These are phyloP conservation scores for Quercus mongolica DNA, from an alignment of 306 rosid genomes.

Conservation along the genomic window DNA sequence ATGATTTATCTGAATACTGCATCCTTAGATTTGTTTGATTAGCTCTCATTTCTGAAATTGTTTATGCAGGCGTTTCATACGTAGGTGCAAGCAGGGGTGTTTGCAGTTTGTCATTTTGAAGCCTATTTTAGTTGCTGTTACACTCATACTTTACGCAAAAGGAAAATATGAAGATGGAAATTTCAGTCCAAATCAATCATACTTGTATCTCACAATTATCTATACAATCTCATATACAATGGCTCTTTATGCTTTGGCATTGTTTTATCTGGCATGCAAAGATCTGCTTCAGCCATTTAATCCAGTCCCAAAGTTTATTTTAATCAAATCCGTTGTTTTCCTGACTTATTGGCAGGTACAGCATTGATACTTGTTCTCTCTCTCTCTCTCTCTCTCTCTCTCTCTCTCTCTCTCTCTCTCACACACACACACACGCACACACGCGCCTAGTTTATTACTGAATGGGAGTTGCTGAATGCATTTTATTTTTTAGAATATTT, in stretches of 20 bases:
- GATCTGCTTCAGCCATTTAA: slow-evolving; percentile 97
- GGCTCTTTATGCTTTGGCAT: slow-evolving; percentile 86
- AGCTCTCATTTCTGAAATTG: slow-evolving; percentile 24
- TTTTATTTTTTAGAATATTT: slow-evolving; percentile 5
- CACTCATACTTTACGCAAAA: slow-evolving; percentile 81
- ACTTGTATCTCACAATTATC: slow-evolving; percentile 90
- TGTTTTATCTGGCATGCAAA: slow-evolving; percentile 95
- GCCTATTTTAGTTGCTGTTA: slow-evolving; percentile 79
- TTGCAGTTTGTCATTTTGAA: slow-evolving; percentile 96
- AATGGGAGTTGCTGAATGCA: slow-evolving; percentile 7
- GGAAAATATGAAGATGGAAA: slow-evolving; percentile 90
- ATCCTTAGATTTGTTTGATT: slow-evolving; percentile 1
- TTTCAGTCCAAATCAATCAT: slow-evolving; percentile 83
- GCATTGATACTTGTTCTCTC: background rate
- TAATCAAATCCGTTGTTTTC: slow-evolving; percentile 93
- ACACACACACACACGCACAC: background rate
- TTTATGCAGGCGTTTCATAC: slow-evolving; percentile 86
- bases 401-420: background rate
- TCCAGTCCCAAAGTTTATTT: slow-evolving; percentile 92
- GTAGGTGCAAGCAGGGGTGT: slow-evolving; percentile 98
- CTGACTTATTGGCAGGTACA: slow-evolving; percentile 98
- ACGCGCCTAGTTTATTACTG: background rate
- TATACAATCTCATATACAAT: slow-evolving; percentile 81
- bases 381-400: background rate
- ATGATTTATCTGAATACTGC: slow-evolving; percentile 13